Evolutionary conservation across 139 green algal species (phyloP), one percentile per base, ranked within the genome.

Genomic region (Coelastrella sp.): DNA sequence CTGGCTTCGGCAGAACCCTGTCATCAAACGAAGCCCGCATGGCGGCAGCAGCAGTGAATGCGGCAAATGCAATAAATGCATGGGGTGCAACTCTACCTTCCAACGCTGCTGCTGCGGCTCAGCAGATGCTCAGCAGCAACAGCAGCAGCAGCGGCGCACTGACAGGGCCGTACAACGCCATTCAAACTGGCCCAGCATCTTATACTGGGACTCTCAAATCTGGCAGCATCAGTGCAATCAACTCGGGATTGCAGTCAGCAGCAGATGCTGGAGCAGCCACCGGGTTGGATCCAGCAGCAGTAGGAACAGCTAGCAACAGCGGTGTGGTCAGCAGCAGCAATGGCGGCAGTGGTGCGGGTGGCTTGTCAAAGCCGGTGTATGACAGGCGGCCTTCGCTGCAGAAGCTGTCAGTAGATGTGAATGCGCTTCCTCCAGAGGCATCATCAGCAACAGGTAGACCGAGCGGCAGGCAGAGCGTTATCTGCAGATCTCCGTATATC

Each of bases 361-460:
- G 11, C 54, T 11, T 5, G 3, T 23, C 58, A 4, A 78, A 79
- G 65, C n/a, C 87, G 14, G 87, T 91, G 60, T 91, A 91, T 68
- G 61, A 47, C 4, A 80, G 87, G 47, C 78, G 86, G 87, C 87
- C 87, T 7, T 86, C 87, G 2, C 58, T 91, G 78, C 77, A 86
- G 79, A 16, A 23, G 78, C 22, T 91, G 64, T 80, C 87, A 13
- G 76, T 80, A 6, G 87, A 91, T 22, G 87, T 91, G 20, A 81
- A 11, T 14, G 71, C 71, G 4, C 57, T 91, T 64, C 61, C 64
- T 19, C n/a, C 47, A 57, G 77, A 82, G 47, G 79, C 64, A 4
- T 73, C 77, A 5, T 61, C 23, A 75, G 87, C 65, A 61, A 10
- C 76, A 68, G 86, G 32, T 66, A 76, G 57, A 73, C 20, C 17